Percentiles rank a stretch among this genome's conserved stretches.
These are phyloP conservation scores for Actinidia polygama DNA, from an alignment of 179 eudicot species.

Conservation along the genomic window DNA sequence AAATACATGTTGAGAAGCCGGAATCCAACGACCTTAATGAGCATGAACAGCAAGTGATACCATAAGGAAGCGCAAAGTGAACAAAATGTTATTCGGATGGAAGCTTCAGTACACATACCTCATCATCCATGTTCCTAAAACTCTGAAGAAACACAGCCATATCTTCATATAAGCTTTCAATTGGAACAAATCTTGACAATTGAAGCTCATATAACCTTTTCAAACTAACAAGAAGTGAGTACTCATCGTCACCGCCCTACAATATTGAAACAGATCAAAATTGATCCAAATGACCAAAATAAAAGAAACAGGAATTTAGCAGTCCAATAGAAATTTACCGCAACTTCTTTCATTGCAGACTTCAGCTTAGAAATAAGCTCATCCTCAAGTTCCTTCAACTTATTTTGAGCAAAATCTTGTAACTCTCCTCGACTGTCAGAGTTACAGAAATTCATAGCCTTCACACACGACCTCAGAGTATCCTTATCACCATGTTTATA, in stretches of 20 bases:
- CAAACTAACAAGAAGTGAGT: conserved; percentile 80
- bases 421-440: conserved; percentile 83
- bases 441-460: conserved; percentile 74
- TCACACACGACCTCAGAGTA: conserved; percentile 80
- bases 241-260: conserved; percentile 92
- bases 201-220: conserved; percentile 98
- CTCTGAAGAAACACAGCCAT: conserved; percentile 58
- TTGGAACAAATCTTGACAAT: conserved; percentile 60
- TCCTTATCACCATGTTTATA: conserved; percentile 95
- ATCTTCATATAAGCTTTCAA: conserved; percentile 71
- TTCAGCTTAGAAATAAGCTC: conserved; percentile 76
- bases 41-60: conserved; percentile 16
- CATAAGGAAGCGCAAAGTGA: conserved; percentile 19
- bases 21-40: conserved; percentile 74
- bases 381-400: conserved; percentile 83
- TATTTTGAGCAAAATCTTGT: conserved; percentile 81
- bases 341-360: conserved; percentile 79
- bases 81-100: neutral
- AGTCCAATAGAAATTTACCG: conserved; percentile 45
- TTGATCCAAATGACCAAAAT: neutral
- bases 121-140: conserved; percentile 76
- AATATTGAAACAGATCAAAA: conserved; percentile 9
- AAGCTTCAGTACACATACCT: conserved; percentile 51
- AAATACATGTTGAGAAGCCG: conserved; percentile 90
- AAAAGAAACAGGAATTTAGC: neutral